Conservation (phyloP, 768 basidiomycete genomes). For the Termitomyces sp. region DNA sequence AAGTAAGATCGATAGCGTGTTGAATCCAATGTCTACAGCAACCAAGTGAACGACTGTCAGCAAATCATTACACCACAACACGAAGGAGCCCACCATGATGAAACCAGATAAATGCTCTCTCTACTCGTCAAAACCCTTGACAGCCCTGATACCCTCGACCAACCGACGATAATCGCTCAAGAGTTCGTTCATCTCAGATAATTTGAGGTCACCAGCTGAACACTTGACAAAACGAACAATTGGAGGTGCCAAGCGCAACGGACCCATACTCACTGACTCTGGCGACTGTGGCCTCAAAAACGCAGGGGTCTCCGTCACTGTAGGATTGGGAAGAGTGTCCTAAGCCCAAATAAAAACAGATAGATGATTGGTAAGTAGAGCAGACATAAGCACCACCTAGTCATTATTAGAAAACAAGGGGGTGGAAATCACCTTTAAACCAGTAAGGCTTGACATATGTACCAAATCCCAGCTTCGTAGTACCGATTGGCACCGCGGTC, state of each 20-base stretch:
- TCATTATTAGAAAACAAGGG: background rate
- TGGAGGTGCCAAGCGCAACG: slow-evolving; percentile 52
- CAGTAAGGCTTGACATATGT: slow-evolving; percentile 61
- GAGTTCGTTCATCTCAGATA: slow-evolving; percentile 79
- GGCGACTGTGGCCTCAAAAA: slow-evolving; percentile 38
- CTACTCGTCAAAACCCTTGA: slow-evolving; percentile 54
- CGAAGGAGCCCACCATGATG: background rate
- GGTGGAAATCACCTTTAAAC: slow-evolving; percentile 33
- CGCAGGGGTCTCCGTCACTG: slow-evolving; percentile 26
- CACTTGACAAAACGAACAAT: slow-evolving; percentile 70
- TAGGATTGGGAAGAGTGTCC: slow-evolving; percentile 17
- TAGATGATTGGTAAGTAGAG: background rate
- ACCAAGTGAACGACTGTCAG: background rate
- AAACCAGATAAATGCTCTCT: slow-evolving; percentile 1
- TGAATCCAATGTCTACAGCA: background rate
- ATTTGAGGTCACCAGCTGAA: slow-evolving; percentile 67
- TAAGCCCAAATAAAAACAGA: slow-evolving; percentile 19
- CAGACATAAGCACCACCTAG: background rate
- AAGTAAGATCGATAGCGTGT: background rate
- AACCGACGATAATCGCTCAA: slow-evolving; percentile 79
- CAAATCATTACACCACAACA: background rate
- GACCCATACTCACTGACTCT: slow-evolving; percentile 3
- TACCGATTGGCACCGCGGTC: slow-evolving; percentile 31
- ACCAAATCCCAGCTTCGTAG: slow-evolving; percentile 55
- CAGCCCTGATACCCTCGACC: slow-evolving; percentile 60